These are phyloP conservation scores for Diplotaxis tenuifolia DNA, from an alignment of 345 rosid genomes.

Conservation along the genomic window DNA sequence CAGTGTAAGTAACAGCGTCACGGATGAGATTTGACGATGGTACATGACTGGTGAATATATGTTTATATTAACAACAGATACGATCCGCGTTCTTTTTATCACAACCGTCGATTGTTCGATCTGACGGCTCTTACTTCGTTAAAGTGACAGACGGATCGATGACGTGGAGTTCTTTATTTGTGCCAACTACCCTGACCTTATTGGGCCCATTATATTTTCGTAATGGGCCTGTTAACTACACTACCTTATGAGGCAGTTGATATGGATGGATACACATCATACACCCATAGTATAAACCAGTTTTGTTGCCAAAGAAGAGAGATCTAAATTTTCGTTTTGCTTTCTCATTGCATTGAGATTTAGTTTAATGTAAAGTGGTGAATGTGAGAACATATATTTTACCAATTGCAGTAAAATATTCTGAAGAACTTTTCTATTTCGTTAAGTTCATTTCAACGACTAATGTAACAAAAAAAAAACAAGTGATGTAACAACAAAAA, in stretches of 20 bases:
- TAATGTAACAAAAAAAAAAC: neutral
- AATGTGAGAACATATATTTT: neutral
- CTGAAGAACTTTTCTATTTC: neutral
- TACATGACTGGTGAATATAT: neutral
- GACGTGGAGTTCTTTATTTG: constrained; percentile 16
- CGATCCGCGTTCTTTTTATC: constrained; percentile 7
- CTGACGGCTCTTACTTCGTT: neutral
- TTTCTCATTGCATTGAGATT: no score
- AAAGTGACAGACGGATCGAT: neutral
- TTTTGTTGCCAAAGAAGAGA: constrained; percentile 13
- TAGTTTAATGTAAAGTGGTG: neutral
- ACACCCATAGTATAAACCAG: neutral
- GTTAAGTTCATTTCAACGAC: neutral
- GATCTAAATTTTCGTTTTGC: neutral
- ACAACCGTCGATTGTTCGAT: neutral
- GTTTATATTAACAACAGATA: neutral
- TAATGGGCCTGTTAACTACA: no score
- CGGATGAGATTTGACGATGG: neutral
- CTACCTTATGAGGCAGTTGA: no score
- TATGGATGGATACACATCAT: neutral
- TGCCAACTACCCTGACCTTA: neutral
- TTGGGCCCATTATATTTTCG: neutral
- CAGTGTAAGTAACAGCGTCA: neutral
- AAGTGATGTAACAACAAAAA: neutral
- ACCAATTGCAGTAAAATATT: neutral